Base-by-base conservation (phyloP, 2,329 filamentous ascomycete species). In the Apiospora aurea region DNA sequence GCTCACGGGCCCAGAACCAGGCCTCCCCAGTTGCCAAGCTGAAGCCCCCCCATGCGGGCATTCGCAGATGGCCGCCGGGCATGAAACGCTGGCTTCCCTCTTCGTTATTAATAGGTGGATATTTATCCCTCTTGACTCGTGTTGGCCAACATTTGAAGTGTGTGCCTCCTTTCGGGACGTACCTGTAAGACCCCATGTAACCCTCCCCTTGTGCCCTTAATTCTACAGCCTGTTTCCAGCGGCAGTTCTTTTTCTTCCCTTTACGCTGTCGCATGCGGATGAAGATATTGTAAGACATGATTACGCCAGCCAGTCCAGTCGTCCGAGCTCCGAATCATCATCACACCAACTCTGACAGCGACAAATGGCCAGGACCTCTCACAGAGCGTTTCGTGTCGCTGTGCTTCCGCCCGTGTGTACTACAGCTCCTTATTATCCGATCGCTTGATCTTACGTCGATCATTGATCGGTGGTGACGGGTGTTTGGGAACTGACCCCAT, bases 291-390 rank as follows among this genome's bases (percentile, higher is more conserved):
- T 61, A 61, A 61, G 53, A 38, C 29, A 61, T 2, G 18, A 61
- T 38, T 61, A 61, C 57, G 57, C 57, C 57, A 64, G 34, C n/a
- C 57, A 38, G 16, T 29, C 53, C 34, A 41, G 34, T 61, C 29
- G 18, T 61, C 53, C 53, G 29, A 61, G 53, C 53, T 61, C 53
- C 24, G 51, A 29, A 10, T 61, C 53, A 61, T 61, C 53, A 61
- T 61, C 5, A 61, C 53, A 61, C 53, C 57, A 41, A 41, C 11
- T 4, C 18, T 10, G 57, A 18, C 7, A 64, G 57, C 34, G 41
- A 64, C 41, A 64, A 64, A 64, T 64, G 57, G 57, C 13, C 57
- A 64, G 57, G 57, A 64, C 57, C 53, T 61, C 53, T 61, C 34
- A 64, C 57, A 29, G 29, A 38, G 34, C 57, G 29, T n/a, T 64